Conservation (phyloP, 1,284 basidiomycete genomes). For the Pseudozyma sp. region DNA sequence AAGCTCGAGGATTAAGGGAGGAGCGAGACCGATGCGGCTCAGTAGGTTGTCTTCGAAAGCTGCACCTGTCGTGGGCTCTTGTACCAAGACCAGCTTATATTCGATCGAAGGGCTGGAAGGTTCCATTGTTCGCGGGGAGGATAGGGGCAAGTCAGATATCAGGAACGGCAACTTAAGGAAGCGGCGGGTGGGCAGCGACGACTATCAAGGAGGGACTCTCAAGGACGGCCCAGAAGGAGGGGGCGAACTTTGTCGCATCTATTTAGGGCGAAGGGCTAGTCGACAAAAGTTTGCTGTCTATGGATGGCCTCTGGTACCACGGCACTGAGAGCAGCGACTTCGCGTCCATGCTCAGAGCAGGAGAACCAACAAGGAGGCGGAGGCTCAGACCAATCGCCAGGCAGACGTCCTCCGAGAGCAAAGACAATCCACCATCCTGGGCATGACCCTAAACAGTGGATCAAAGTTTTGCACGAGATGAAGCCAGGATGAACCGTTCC, state of each 20-base stretch:
- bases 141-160: no score
- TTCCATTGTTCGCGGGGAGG: constrained; percentile 6
- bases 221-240: not conserved
- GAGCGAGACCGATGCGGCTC: constrained; percentile 49
- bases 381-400: not conserved
- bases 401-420: not conserved
- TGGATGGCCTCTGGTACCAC: not conserved
- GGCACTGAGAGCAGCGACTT: not conserved
- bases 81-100: constrained; percentile 42
- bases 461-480: constrained; percentile 1
- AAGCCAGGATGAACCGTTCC: not conserved
- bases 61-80: constrained; percentile 48
- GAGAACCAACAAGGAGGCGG: no score
- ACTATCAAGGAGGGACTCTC: not conserved
- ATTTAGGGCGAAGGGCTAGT: not conserved
- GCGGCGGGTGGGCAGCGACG: not conserved
- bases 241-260: not conserved
- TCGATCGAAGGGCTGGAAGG: constrained; percentile 11
- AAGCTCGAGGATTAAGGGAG: constrained; percentile 53
- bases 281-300: not conserved
- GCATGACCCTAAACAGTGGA: constrained; percentile 8
- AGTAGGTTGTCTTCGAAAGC: constrained; percentile 56
- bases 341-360: not conserved
- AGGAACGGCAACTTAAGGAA: not conserved
- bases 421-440: not conserved